A percentile compares a stretch with the other conserved stretches of the same genome.
phyloP scores from a whole-genome alignment of 2,329 filamentous ascomycete genomes.

The Alternaria viburni region DNA sequence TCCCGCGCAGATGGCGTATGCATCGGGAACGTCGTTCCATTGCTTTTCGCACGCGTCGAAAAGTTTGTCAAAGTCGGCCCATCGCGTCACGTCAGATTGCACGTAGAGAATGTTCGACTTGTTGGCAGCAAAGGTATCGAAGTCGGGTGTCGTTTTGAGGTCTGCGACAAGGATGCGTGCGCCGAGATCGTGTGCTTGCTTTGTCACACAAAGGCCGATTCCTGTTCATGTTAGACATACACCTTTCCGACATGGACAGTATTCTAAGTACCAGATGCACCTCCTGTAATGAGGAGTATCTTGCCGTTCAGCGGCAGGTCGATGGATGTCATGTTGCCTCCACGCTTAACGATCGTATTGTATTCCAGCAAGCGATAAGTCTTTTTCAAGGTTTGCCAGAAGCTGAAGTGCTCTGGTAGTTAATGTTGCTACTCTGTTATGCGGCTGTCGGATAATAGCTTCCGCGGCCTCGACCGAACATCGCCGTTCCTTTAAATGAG shows the following conservation, averaged over 20 bases:
- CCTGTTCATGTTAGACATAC: conserved; percentile 21
- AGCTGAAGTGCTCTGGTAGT: neutral
- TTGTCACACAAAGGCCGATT: conserved; percentile 40
- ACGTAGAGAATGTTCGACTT: conserved; percentile 35
- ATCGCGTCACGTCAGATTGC: conserved; percentile 36
- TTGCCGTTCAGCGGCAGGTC: conserved; percentile 41
- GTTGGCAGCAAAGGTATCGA: conserved; percentile 23
- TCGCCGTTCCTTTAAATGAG: neutral
- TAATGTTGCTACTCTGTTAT: neutral
- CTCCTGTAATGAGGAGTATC: conserved; percentile 45
- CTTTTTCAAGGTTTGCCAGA: neutral
- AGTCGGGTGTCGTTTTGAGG: conserved; percentile 28
- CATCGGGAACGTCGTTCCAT: conserved; percentile 42
- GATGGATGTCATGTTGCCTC: conserved; percentile 18
- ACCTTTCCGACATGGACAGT: neutral
- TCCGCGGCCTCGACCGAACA: neutral
- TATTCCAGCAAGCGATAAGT: neutral
- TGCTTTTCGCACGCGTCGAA: conserved; percentile 33
- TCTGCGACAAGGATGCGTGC: conserved; percentile 34
- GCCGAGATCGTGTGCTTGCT: conserved; percentile 34
- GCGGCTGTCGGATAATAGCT: neutral
- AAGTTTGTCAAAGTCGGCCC: conserved; percentile 34
- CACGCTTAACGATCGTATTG: neutral
- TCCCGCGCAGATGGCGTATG: conserved; percentile 41
- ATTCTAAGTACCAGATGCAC: conserved; percentile 37